Evolutionary conservation across 441 rosid species (phyloP).

Genomic region (Adansonia madagascariensis): DNA sequence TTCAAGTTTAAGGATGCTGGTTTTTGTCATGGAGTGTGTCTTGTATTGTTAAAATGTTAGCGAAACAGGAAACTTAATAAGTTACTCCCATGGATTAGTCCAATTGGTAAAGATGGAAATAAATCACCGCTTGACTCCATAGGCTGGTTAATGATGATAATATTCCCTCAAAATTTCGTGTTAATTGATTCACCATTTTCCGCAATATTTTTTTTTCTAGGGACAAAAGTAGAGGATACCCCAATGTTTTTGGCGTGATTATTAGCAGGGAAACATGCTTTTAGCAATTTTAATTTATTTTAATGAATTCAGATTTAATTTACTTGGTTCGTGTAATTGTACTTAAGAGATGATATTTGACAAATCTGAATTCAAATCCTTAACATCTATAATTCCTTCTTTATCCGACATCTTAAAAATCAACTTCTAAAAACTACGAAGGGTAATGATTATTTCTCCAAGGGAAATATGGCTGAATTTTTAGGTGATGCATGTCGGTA

Average conservation of each 20-base stretch:
- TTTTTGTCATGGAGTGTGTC: background rate
- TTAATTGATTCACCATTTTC: too few relatives aligned
- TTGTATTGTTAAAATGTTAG: background rate
- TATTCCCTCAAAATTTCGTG: too few relatives aligned
- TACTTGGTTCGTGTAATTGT: too few relatives aligned
- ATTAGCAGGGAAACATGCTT: background rate
- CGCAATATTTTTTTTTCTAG: too few relatives aligned
- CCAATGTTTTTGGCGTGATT: background rate
- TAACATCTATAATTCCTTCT: background rate
- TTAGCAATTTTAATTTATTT: too few relatives aligned
- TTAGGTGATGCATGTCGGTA: conserved; percentile 12
- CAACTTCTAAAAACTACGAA: background rate
- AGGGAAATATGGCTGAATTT: background rate
- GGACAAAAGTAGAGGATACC: background rate
- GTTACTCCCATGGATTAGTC: background rate
- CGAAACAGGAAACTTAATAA: background rate
- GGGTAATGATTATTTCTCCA: background rate
- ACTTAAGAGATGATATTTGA: too few relatives aligned
- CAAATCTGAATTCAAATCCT: too few relatives aligned
- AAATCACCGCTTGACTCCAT: too few relatives aligned
- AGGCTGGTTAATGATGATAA: too few relatives aligned
- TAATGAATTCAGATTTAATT: too few relatives aligned
- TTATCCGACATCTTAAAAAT: too few relatives aligned
- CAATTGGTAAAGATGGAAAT: too few relatives aligned
- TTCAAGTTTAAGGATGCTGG: background rate